These are phyloP conservation scores for Eutrema japonicum DNA, from an alignment of 345 rosid species.

Conservation along the genomic window DNA sequence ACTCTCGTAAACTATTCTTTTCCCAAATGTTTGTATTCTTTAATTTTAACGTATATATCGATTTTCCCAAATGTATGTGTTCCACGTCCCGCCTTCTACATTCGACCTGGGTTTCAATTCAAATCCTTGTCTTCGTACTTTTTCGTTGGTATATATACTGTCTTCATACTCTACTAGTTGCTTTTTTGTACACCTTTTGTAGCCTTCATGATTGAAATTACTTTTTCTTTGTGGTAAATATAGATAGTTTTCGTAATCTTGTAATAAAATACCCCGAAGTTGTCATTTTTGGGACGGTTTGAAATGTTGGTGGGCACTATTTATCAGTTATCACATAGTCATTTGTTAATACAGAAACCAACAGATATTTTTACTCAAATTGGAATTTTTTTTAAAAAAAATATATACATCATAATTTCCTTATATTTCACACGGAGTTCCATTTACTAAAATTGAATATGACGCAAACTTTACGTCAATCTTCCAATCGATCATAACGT, in stretches of 20 bases:
- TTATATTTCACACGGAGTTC: background rate
- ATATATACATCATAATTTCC: no score
- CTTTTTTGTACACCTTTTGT: conserved; percentile 11
- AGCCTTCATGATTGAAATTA: conserved; percentile 13
- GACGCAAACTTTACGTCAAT: background rate
- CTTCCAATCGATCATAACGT: no score
- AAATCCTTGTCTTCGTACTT: background rate
- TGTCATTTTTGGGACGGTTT: background rate
- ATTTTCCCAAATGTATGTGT: background rate
- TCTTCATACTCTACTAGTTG: conserved; percentile 17
- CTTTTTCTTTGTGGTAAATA: background rate
- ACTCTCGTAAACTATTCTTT: conserved; percentile 10
- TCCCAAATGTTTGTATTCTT: background rate
- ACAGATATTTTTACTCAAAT: background rate
- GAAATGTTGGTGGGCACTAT: background rate
- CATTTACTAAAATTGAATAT: background rate
- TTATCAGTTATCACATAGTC: no score
- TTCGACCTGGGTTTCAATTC: conserved; percentile 21
- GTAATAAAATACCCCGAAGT: background rate
- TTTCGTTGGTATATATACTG: background rate
- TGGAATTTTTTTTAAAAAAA: no score
- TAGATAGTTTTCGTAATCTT: background rate
- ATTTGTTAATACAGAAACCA: background rate
- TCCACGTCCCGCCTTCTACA: conserved; percentile 33
- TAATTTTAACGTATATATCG: background rate